A percentile compares a stretch with the other conserved stretches of the same genome.
phyloP scores from a whole-genome alignment of 1,284 basidiomycete genomes.

The Irpex rosettiformis region DNA sequence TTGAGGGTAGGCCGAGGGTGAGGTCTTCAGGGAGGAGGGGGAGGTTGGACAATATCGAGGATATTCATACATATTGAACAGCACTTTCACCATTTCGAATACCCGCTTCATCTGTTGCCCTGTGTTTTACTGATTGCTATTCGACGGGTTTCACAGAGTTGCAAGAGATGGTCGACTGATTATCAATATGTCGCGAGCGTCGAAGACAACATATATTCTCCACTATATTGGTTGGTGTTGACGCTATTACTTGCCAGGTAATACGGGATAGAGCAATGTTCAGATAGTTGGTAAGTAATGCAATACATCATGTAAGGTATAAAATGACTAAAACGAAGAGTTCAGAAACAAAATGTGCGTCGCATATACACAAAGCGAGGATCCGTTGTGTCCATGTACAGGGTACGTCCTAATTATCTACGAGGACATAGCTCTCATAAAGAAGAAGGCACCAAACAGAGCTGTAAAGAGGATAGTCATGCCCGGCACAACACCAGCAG shows the following conservation, averaged over 20 bases:
- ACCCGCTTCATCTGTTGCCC: neutral
- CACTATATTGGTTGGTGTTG: neutral
- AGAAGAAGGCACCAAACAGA: conserved; percentile 8
- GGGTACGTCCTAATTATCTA: neutral
- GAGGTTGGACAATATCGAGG: neutral
- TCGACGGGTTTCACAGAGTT: neutral
- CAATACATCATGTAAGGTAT: neutral
- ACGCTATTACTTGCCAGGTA: neutral
- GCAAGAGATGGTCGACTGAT: neutral
- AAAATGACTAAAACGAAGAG: neutral
- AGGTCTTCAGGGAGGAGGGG: neutral
- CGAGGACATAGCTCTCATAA: conserved; percentile 8
- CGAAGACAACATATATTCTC: neutral
- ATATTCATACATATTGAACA: neutral
- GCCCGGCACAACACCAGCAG: conserved; percentile 13
- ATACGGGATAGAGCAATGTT: neutral
- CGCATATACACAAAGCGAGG: neutral
- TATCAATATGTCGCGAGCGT: neutral
- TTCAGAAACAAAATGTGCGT: neutral
- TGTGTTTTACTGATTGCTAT: neutral
- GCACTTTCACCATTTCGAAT: neutral
- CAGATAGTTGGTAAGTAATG: neutral
- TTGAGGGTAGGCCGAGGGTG: neutral
- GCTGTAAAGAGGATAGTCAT: conserved; percentile 13
- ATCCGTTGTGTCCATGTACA: neutral